Evolutionary conservation across 129 eudicot genomes (phyloP).

Genomic region (Chrysanthemum lavandulifolium): DNA sequence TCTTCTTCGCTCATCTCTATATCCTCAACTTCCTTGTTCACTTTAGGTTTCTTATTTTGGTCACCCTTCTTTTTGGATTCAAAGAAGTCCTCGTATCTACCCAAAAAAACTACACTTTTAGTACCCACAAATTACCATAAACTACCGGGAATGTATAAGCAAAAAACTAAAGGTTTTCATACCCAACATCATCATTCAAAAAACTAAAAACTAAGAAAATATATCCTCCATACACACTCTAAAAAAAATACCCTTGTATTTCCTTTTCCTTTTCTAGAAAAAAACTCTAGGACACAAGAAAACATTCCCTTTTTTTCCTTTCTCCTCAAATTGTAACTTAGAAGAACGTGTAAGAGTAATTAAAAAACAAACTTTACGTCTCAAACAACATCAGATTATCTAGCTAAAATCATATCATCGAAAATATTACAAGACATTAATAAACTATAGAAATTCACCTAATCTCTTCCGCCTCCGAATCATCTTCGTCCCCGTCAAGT

Average conservation of each 20-base stretch:
- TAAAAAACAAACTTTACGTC: too few relatives aligned
- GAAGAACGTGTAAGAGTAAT: too few relatives aligned
- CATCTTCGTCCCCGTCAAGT: constrained; percentile 28
- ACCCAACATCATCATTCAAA: not conserved
- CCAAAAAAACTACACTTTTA: constrained; percentile 15
- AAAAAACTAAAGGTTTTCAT: not conserved
- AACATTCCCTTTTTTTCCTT: too few relatives aligned
- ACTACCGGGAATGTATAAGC: not conserved
- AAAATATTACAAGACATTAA: constrained; percentile 2
- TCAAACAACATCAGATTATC: too few relatives aligned
- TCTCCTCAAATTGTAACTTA: too few relatives aligned
- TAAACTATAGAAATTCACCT: constrained; percentile 36
- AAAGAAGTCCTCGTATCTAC: constrained; percentile 78
- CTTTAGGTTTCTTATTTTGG: constrained; percentile 46
- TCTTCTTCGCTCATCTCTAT: constrained; percentile 38
- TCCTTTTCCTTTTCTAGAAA: too few relatives aligned
- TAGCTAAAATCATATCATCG: not conserved
- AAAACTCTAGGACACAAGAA: too few relatives aligned
- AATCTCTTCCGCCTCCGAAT: constrained; percentile 32
- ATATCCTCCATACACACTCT: not conserved
- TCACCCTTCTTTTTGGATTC: constrained; percentile 38
- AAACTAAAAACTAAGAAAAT: not conserved
- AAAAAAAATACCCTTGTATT: too few relatives aligned
- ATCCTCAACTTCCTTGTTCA: constrained; percentile 37
- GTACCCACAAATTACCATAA: not conserved